phyloP scores from a whole-genome alignment of 306 rosid genomes.

The Geum urbanum region DNA sequence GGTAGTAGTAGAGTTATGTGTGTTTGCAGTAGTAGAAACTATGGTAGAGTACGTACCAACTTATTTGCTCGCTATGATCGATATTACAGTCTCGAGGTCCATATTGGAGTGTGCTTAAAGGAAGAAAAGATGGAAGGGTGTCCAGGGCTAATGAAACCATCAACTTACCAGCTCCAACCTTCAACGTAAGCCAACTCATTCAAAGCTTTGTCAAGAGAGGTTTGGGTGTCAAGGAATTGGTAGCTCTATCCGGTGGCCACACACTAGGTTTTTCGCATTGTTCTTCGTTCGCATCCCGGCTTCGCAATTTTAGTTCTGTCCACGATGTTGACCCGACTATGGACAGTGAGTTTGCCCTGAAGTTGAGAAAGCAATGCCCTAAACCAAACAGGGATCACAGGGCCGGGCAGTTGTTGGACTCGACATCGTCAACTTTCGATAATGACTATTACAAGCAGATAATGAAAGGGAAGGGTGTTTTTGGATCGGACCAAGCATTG shows the following conservation, averaged over 20 bases:
- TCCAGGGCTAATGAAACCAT: slow-evolving; percentile 60
- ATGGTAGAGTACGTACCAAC: background rate
- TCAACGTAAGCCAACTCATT: slow-evolving; percentile 46
- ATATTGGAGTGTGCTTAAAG: slow-evolving; percentile 56
- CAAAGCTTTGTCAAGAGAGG: slow-evolving; percentile 60
- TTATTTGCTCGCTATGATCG: background rate
- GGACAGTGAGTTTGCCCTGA: slow-evolving; percentile 42
- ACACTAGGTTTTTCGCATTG: slow-evolving; percentile 71
- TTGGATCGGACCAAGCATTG: slow-evolving; percentile 65
- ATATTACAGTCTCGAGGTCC: slow-evolving; percentile 63
- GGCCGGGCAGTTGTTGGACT: slow-evolving; percentile 55
- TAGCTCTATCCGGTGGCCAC: slow-evolving; percentile 79
- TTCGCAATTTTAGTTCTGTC: slow-evolving; percentile 37
- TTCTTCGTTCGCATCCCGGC: slow-evolving; percentile 47
- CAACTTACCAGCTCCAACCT: slow-evolving; percentile 63
- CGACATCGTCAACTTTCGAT: slow-evolving; percentile 68
- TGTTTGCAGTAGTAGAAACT: background rate
- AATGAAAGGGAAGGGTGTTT: slow-evolving; percentile 48
- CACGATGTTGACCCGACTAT: slow-evolving; percentile 55
- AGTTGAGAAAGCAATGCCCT: slow-evolving; percentile 40
- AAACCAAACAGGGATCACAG: slow-evolving; percentile 39
- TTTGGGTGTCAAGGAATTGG: slow-evolving; percentile 54
- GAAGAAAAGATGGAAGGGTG: slow-evolving; percentile 73
- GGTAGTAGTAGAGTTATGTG: background rate
- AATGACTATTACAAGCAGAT: slow-evolving; percentile 55